phyloP scores from a whole-genome alignment of 805 yeast species.

The Teunomyces tritomae region DNA sequence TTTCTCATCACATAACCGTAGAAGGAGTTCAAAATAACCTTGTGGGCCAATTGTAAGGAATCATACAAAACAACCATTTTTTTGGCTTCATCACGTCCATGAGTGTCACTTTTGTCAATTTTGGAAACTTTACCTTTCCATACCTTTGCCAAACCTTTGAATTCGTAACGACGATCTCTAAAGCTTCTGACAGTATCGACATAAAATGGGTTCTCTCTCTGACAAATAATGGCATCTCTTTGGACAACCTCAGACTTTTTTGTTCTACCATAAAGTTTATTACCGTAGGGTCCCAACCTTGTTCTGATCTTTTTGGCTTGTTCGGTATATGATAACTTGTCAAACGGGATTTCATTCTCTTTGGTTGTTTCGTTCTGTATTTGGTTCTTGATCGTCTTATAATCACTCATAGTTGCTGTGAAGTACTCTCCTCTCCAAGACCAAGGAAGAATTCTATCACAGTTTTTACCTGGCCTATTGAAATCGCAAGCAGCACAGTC shows the following conservation, averaged over 20 bases:
- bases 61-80: constrained; percentile 94
- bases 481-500: constrained; percentile 98
- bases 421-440: constrained; percentile 97
- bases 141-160: constrained; percentile 86
- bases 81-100: constrained; percentile 80
- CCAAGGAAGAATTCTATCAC: constrained; percentile 93
- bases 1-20: constrained; percentile 99
- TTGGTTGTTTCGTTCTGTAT: constrained; percentile 44
- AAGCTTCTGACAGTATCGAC: constrained; percentile 91
- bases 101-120: constrained; percentile 50
- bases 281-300: constrained; percentile 77
- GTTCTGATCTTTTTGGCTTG: constrained; percentile 76
- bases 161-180: constrained; percentile 94
- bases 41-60: constrained; percentile 93
- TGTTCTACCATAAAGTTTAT: constrained; percentile 78
- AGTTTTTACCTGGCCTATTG: constrained; percentile 88
- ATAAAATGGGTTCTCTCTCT: constrained; percentile 95
- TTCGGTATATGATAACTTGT: constrained; percentile 71
- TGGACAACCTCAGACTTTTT: constrained; percentile 82
- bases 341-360: constrained; percentile 39
- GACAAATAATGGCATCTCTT: constrained; percentile 92
- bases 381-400: constrained; percentile 83
- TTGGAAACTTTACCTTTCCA: constrained; percentile 83
- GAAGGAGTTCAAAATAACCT: constrained; percentile 92
- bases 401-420: constrained; percentile 90